Evolutionary conservation across 805 yeast species (phyloP).

Genomic region (Sugiyamaella floridensis): DNA sequence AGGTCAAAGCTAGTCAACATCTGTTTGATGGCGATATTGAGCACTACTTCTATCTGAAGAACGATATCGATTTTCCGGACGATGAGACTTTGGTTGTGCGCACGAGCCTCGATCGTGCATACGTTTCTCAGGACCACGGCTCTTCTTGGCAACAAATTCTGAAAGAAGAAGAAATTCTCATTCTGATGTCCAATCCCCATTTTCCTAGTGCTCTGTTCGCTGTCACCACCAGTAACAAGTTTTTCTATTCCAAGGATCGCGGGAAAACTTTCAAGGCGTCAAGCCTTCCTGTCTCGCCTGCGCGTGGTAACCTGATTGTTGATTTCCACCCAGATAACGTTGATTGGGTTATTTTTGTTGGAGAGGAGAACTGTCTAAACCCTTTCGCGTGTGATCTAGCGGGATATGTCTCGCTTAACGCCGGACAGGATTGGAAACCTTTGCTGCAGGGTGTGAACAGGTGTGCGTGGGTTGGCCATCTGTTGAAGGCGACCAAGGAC

Average conservation of each 20-base stretch:
- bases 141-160: conserved; percentile 38
- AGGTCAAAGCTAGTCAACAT: conserved; percentile 36
- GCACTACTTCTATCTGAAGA: conserved; percentile 57
- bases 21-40: conserved; percentile 47
- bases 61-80: conserved; percentile 36
- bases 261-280: conserved; percentile 48
- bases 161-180: conserved; percentile 38
- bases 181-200: conserved; percentile 56
- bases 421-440: conserved; percentile 55
- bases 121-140: conserved; percentile 70
- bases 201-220: conserved; percentile 51
- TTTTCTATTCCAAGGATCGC: conserved; percentile 61
- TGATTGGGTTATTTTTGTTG: conserved; percentile 60
- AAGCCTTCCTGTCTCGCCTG: conserved; percentile 46
- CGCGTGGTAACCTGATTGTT: conserved; percentile 32
- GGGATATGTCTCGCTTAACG: conserved; percentile 59
- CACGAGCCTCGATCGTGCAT: conserved; percentile 46
- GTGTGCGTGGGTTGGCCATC: conserved; percentile 65
- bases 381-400: conserved; percentile 46
- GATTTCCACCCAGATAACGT: conserved; percentile 56
- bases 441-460: conserved; percentile 46
- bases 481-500: conserved; percentile 39
- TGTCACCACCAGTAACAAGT: conserved; percentile 41
- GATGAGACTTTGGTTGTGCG: conserved; percentile 63
- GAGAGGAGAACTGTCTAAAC: conserved; percentile 48